These are phyloP conservation scores for Fusarium camptoceras DNA, from an alignment of 2,329 filamentous ascomycete species.

Conservation along the genomic window DNA sequence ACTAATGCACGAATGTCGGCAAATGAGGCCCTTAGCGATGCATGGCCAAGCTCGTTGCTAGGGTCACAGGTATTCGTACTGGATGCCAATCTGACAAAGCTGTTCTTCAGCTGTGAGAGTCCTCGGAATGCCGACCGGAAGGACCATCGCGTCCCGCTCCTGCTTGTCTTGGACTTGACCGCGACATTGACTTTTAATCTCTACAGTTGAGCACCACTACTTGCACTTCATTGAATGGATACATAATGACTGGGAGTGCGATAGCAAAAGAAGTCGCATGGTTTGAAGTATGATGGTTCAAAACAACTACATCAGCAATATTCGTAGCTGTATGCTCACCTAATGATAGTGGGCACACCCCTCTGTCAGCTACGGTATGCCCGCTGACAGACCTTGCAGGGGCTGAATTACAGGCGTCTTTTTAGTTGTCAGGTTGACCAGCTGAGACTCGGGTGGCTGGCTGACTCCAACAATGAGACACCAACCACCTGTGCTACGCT, in stretches of 20 bases:
- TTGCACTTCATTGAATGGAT: not conserved
- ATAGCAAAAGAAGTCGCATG: no score
- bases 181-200: not conserved
- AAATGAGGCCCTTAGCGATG: not conserved
- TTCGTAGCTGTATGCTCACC: not conserved
- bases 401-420: not conserved
- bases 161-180: not conserved
- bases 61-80: not conserved
- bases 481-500: not conserved
- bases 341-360: not conserved
- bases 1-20: constrained; percentile 9
- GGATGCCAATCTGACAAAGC: not conserved
- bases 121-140: not conserved
- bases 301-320: not conserved
- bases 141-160: not conserved
- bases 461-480: not conserved
- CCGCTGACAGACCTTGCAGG: not conserved
- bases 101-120: not conserved
- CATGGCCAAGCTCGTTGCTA: not conserved
- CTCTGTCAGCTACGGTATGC: not conserved
- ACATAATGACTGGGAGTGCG: no score
- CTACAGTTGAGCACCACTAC: not conserved
- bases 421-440: not conserved
- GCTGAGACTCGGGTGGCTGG: constrained; percentile 6
- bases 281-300: not conserved